Evolutionary conservation across 2,329 filamentous ascomycete genomes (phyloP), one percentile per base, ranked within the genome.

Genomic region (Fonsecaea erecta): DNA sequence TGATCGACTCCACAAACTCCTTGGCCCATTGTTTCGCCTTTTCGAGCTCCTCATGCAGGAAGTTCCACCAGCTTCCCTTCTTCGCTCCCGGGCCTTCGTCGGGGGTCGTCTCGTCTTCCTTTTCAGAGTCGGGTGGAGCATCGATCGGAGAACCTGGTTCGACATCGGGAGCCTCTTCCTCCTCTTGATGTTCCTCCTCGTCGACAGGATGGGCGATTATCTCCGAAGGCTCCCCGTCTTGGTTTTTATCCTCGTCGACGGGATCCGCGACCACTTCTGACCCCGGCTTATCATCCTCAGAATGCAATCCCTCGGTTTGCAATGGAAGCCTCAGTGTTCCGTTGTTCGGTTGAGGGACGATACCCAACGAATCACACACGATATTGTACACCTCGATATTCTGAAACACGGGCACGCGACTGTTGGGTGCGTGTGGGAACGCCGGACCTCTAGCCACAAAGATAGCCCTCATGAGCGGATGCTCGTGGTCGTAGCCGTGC

Each of bases 341-440:
- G 74, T 98, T 98, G 75, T 97, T 97, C 0, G 91, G 86, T 60
- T 84, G 83, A 0, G 93, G 91, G 3, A 77, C 76, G 63, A 98
- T 80, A 12, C 89, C 88, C 28, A 98, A 79, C 0, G 91, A 93
- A 77, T 97, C 93, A 75, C 94, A 97, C 52, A 98, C 79, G 68
- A 98, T 91, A 73, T 97, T 97, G 79, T 98, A 98, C 8, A 98
- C 90, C 73, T 97, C 91, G 65, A 87, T 93, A 70, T 98, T 98
- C 85, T 97, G 93, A 76, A 98, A 98, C 2, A 84, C 82, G 34
- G 91, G 87, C 34, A 98, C 78, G 68, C 88, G 86, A 76, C 91
- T 96, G 72, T 95, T 93, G 0, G 91, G 88, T 43, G 85, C 80
- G 72, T 97, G 93, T 0, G 92, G 91, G 74, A 99, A 99, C 0